Percentiles rank a stretch among this genome's conserved stretches.
Evolutionary conservation across 805 yeast genomes (phyloP).

Genomic region (Candida corydali): DNA sequence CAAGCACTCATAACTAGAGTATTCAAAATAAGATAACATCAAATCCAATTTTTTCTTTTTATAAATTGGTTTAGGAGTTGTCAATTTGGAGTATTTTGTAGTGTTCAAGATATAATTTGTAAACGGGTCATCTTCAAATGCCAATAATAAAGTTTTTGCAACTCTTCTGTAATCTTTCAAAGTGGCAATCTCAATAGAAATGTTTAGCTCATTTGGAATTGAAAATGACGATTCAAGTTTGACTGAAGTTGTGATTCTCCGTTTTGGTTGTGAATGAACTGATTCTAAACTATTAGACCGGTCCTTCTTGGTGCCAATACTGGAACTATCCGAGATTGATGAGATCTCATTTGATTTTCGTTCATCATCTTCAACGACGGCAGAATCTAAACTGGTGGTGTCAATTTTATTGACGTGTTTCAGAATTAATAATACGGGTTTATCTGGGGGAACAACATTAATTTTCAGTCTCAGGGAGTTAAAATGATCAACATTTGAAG

Average conservation of each 20-base stretch:
- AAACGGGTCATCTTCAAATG: conserved; percentile 54
- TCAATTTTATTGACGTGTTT: background rate
- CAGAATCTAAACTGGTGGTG: background rate
- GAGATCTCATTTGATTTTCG: background rate
- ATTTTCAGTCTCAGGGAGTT: conserved; percentile 11
- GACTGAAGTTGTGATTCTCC: background rate
- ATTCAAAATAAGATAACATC: conserved; percentile 50
- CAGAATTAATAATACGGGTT: background rate
- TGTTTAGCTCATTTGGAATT: conserved; percentile 13
- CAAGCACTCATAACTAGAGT: conserved; percentile 48
- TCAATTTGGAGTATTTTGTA: conserved; percentile 24
- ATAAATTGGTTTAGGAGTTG: conserved; percentile 12
- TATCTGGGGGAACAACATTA: conserved; percentile 7
- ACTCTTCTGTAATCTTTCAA: conserved; percentile 51
- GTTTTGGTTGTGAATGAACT: background rate
- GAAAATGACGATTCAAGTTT: conserved; percentile 9
- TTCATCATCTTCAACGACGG: background rate
- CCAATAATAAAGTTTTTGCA: conserved; percentile 48
- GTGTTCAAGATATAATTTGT: conserved; percentile 46
- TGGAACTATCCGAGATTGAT: background rate
- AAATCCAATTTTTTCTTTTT: conserved; percentile 36
- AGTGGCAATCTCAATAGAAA: conserved; percentile 16
- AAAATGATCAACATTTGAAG: conserved; percentile 1
- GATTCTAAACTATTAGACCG: conserved; percentile 6
- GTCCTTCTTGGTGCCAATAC: conserved; percentile 5